Conservation (phyloP, 208 protist species). For the Balamuthia mandrillaris region DNA sequence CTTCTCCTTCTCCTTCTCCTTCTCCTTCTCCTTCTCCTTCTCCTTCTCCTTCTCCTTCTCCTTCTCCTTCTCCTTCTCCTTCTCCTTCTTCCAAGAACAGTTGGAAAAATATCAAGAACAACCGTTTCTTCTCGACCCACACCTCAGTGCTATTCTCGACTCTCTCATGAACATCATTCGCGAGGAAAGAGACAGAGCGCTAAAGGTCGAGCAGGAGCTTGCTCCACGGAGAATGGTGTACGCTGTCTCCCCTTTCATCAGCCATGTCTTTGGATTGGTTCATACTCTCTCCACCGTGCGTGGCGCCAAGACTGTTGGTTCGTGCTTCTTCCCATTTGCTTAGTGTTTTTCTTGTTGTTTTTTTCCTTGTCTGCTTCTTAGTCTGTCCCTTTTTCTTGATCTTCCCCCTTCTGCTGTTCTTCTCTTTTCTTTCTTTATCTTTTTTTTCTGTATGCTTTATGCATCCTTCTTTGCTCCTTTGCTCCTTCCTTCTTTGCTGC, state of each 20-base stretch:
- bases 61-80: too few relatives aligned
- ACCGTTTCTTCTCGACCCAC: conserved; percentile 83
- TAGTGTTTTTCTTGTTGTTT: neutral
- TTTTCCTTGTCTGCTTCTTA: neutral
- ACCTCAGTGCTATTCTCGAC: conserved; percentile 80
- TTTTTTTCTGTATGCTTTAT: too few relatives aligned
- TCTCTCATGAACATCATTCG: conserved; percentile 74
- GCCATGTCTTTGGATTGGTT: conserved; percentile 77
- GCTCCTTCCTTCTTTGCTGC: too few relatives aligned
- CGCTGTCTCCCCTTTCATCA: conserved; percentile 55
- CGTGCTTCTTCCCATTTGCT: neutral
- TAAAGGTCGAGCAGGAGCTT: too few relatives aligned
- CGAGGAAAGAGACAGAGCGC: conserved; percentile 63
- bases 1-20: too few relatives aligned
- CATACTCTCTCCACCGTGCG: conserved; percentile 89
- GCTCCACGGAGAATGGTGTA: too few relatives aligned
- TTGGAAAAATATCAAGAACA: conserved; percentile 90
- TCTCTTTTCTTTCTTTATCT: too few relatives aligned
- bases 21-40: too few relatives aligned
- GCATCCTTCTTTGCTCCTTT: too few relatives aligned
- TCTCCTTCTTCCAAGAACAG: too few relatives aligned
- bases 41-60: too few relatives aligned
- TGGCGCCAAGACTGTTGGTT: conserved; percentile 83
- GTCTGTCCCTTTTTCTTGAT: conserved; percentile 80
- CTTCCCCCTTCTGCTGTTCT: too few relatives aligned